Conservation (phyloP, 2,329 filamentous ascomycete genomes). For the Botrytis porri region DNA sequence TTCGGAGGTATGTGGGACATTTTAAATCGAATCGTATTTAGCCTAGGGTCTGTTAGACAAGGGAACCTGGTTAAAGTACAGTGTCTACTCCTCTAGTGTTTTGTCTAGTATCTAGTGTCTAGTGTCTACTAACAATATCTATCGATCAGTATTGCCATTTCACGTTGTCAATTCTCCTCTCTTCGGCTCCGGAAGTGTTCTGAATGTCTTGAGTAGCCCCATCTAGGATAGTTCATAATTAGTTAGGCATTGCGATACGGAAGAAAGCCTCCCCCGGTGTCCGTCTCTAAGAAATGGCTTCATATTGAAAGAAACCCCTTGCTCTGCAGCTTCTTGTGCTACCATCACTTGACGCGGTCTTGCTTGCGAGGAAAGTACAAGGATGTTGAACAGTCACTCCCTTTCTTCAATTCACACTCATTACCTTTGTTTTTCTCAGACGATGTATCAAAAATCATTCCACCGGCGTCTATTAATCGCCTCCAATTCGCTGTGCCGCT, state of each 20-base stretch:
- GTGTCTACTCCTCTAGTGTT: background rate
- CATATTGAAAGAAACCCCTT: background rate
- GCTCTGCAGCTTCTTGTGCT: background rate
- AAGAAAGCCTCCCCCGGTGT: background rate
- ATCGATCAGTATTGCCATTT: background rate
- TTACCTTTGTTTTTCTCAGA: background rate
- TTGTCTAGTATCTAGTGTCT: background rate
- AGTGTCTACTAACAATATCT: background rate
- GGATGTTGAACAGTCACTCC: background rate
- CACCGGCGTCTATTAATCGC: slow-evolving; percentile 20
- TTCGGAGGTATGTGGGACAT: slow-evolving; percentile 4
- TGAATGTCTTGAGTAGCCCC: background rate
- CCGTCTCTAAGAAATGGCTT: background rate
- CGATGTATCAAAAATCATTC: background rate
- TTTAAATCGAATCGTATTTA: background rate
- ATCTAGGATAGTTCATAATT: background rate
- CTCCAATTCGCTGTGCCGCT: slow-evolving; percentile 14
- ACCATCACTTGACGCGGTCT: slow-evolving; percentile 6
- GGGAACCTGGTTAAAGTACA: background rate
- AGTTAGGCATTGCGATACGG: slow-evolving; percentile 2
- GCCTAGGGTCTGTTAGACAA: slow-evolving; percentile 3
- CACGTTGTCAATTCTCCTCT: background rate
- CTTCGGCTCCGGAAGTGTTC: background rate
- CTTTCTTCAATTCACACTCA: background rate
- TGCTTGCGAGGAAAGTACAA: background rate